phyloP scores from a whole-genome alignment of 2,329 filamentous ascomycete species.

The Penicillium sp. region DNA sequence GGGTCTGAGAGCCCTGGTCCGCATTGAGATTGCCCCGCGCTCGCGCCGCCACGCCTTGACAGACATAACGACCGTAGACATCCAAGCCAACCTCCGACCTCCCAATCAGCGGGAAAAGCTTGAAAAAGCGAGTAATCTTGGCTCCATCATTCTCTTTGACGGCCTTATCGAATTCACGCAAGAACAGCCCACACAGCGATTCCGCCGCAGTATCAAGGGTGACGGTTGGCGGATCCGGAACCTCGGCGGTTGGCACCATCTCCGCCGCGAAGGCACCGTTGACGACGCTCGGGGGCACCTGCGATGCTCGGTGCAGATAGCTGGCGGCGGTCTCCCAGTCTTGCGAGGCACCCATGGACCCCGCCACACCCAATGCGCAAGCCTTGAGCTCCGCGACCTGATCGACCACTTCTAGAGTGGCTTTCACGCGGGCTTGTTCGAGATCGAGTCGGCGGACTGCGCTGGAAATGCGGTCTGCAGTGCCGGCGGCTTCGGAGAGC shows the following conservation, averaged over 20 bases:
- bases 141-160: slow-evolving; percentile 83
- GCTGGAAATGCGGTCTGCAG: slow-evolving; percentile 81
- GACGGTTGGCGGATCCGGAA: slow-evolving; percentile 85
- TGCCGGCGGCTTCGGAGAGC: slow-evolving; percentile 83
- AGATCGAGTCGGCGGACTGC: slow-evolving; percentile 86
- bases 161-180: slow-evolving; percentile 93
- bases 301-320: slow-evolving; percentile 81
- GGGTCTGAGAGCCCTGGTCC: slow-evolving; percentile 62
- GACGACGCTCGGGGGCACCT: slow-evolving; percentile 79
- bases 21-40: slow-evolving; percentile 81
- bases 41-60: slow-evolving; percentile 85
- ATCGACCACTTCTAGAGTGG: slow-evolving; percentile 88
- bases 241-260: slow-evolving; percentile 93
- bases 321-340: slow-evolving; percentile 97
- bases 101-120: slow-evolving; percentile 92
- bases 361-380: slow-evolving; percentile 90
- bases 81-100: slow-evolving; percentile 87
- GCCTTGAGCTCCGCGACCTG: slow-evolving; percentile 97
- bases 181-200: slow-evolving; percentile 84
- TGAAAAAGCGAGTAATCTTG: slow-evolving; percentile 95
- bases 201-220: slow-evolving; percentile 88
- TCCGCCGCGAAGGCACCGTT: slow-evolving; percentile 85
- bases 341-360: slow-evolving; percentile 95
- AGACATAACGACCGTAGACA: slow-evolving; percentile 94
- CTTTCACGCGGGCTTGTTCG: slow-evolving; percentile 88